Percentiles rank a stretch among this genome's conserved stretches.
Evolutionary conservation across 805 yeast genomes (phyloP).

Genomic region (Pichia gijzeniarum): DNA sequence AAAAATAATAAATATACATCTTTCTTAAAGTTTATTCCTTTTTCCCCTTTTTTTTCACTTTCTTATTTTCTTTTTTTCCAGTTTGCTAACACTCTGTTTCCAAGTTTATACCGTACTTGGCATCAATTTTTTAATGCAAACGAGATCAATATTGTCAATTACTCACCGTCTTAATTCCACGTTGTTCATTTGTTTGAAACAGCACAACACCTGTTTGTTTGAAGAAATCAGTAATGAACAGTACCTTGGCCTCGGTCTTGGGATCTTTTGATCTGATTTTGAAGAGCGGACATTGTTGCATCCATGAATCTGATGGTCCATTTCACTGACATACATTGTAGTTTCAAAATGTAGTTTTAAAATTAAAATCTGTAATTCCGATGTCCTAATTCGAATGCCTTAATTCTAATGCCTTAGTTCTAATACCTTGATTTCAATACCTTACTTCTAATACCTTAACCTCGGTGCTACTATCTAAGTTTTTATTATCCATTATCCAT

Average conservation of each 20-base stretch:
- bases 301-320: slow-evolving; percentile 57
- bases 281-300: not conserved
- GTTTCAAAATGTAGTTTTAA: not conserved
- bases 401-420: too few species aligned
- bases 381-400: too few species aligned
- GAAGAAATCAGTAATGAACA: slow-evolving; percentile 1
- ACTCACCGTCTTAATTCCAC: slow-evolving; percentile 55
- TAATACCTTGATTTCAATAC: too few species aligned
- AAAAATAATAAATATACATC: slow-evolving; percentile 10
- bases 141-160: slow-evolving; percentile 61
- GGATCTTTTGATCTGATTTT: slow-evolving; percentile 9
- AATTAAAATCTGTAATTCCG: too few species aligned
- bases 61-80: slow-evolving; percentile 15
- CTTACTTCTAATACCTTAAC: too few species aligned
- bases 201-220: slow-evolving; percentile 1
- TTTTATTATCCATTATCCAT: too few species aligned
- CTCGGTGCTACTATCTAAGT: too few species aligned
- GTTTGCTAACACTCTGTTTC: slow-evolving; percentile 96
- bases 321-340: slow-evolving; percentile 48
- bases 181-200: slow-evolving; percentile 8
- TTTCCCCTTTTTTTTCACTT: not conserved
- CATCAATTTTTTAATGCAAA: slow-evolving; percentile 88
- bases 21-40: not conserved
- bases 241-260: slow-evolving; percentile 17
- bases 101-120: slow-evolving; percentile 54